A percentile compares a stretch with the other conserved stretches of the same genome.
phyloP scores from a whole-genome alignment of 306 rosid genomes.

The Prunus mira region DNA sequence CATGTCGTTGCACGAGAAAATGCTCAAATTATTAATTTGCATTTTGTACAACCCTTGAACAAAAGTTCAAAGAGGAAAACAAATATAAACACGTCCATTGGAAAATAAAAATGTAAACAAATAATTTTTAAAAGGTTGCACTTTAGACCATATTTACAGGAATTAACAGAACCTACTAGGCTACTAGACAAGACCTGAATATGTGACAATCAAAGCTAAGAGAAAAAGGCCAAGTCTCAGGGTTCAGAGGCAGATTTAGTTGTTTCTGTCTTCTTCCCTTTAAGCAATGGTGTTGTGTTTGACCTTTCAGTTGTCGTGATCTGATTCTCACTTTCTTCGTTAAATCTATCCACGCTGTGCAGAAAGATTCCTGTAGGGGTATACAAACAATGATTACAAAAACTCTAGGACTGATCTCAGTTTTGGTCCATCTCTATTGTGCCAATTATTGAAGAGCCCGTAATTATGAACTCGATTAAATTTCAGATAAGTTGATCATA shows the following conservation, averaged over 20 bases:
- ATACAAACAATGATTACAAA: background rate
- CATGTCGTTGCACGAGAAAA: too few relatives aligned
- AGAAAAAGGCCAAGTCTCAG: background rate
- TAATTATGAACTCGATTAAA: background rate
- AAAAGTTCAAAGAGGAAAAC: background rate
- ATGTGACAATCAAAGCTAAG: background rate
- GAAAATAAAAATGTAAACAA: background rate
- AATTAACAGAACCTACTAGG: background rate
- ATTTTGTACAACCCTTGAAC: background rate
- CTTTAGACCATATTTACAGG: conserved; percentile 37
- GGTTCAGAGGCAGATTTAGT: conserved; percentile 33
- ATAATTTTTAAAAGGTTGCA: background rate
- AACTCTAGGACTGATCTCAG: background rate
- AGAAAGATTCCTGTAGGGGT: conserved; percentile 61
- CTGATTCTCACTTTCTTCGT: conserved; percentile 48
- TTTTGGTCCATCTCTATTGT: background rate
- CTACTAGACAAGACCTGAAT: background rate
- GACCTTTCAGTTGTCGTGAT: conserved; percentile 25
- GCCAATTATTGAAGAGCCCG: background rate
- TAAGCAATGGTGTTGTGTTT: conserved; percentile 56
- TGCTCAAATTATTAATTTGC: too few relatives aligned
- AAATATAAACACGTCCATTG: background rate
- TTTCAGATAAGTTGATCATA: background rate
- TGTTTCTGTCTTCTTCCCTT: conserved; percentile 33
- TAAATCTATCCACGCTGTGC: conserved; percentile 51